Evolutionary conservation across 2,329 filamentous ascomycete genomes (phyloP).

Genomic region (Paecilomyces variotii): DNA sequence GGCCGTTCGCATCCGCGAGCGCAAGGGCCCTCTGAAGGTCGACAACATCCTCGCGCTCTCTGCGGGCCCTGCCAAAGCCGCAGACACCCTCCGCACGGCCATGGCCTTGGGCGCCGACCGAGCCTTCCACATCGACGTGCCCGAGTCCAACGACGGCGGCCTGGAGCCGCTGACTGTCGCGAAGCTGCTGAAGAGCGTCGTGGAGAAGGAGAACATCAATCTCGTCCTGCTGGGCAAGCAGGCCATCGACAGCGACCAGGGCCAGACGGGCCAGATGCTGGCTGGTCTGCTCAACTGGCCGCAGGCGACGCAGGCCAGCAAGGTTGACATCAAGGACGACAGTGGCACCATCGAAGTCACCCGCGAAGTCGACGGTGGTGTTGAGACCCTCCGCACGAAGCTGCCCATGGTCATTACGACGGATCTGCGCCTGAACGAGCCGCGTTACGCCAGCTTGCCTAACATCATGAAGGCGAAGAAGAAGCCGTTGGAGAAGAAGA

Average conservation of each 20-base stretch:
- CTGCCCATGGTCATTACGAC: slow-evolving; percentile 93
- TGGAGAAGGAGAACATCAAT: slow-evolving; percentile 78
- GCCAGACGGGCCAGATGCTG: slow-evolving; percentile 97
- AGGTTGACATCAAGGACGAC: slow-evolving; percentile 64
- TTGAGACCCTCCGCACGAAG: slow-evolving; percentile 78
- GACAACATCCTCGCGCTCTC: slow-evolving; percentile 87
- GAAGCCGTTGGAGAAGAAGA: slow-evolving; percentile 95
- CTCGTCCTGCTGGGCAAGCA: slow-evolving; percentile 94
- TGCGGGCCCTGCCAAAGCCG: slow-evolving; percentile 78
- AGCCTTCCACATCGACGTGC: slow-evolving; percentile 74
- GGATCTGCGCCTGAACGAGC: slow-evolving; percentile 89
- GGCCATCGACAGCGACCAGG: slow-evolving; percentile 93
- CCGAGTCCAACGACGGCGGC: slow-evolving; percentile 56
- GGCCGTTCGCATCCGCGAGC: slow-evolving; percentile 87
- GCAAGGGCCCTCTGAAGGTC: slow-evolving; percentile 67
- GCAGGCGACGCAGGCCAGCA: slow-evolving; percentile 88
- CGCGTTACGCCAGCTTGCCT: slow-evolving; percentile 85
- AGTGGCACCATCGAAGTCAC: slow-evolving; percentile 67
- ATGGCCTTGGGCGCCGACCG: slow-evolving; percentile 99
- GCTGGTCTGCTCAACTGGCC: slow-evolving; percentile 86
- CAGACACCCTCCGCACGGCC: slow-evolving; percentile 84
- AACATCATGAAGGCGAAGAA: slow-evolving; percentile 99
- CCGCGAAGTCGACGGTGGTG: slow-evolving; percentile 89
- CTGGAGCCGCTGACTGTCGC: slow-evolving; percentile 88
- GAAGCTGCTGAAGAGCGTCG: slow-evolving; percentile 75